Percentiles rank a stretch among this genome's conserved stretches.
Conservation (phyloP, 2,329 filamentous ascomycete genomes). For the Fusarium odoratissimum region DNA sequence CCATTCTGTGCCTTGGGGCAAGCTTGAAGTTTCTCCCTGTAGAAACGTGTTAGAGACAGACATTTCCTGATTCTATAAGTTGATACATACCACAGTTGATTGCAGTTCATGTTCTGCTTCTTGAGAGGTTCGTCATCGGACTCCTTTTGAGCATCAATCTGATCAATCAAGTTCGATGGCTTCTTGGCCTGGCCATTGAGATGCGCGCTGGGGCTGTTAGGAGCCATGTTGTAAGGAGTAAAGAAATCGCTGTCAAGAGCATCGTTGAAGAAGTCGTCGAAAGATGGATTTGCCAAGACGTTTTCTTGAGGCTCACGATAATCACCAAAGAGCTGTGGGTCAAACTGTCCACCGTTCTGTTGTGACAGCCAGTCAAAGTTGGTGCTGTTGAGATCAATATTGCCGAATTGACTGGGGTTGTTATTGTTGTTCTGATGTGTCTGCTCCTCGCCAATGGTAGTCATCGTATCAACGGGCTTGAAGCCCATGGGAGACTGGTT, state of each 20-base stretch:
- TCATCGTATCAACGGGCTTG: slow-evolving; percentile 71
- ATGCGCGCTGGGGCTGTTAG: slow-evolving; percentile 57
- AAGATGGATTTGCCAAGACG: slow-evolving; percentile 74
- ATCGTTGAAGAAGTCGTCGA: slow-evolving; percentile 80
- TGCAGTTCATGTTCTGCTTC: slow-evolving; percentile 79
- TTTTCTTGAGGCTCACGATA: slow-evolving; percentile 93
- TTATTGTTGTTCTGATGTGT: slow-evolving; percentile 52
- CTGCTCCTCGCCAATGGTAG: slow-evolving; percentile 75
- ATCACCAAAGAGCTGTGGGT: slow-evolving; percentile 90
- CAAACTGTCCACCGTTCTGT: slow-evolving; percentile 87
- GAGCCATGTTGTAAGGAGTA: slow-evolving; percentile 79
- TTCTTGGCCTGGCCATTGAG: slow-evolving; percentile 60
- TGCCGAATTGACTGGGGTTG: slow-evolving; percentile 50
- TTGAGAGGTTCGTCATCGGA: slow-evolving; percentile 72
- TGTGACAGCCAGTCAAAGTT: slow-evolving; percentile 80
- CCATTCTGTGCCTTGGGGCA: slow-evolving; percentile 90
- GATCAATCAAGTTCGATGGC: slow-evolving; percentile 71
- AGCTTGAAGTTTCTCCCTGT: slow-evolving; percentile 88
- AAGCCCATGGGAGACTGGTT: slow-evolving; percentile 76
- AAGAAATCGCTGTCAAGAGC: slow-evolving; percentile 85
- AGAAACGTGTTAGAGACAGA: slow-evolving; percentile 53
- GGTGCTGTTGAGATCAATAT: slow-evolving; percentile 59
- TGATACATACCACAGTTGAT: slow-evolving; percentile 86
- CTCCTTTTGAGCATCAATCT: slow-evolving; percentile 81
- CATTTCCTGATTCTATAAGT: neutral